Evolutionary conservation across 139 green algal genomes (phyloP), one percentile per base, ranked within the genome.

Genomic region (Chlamydomonas schloesseri): DNA sequence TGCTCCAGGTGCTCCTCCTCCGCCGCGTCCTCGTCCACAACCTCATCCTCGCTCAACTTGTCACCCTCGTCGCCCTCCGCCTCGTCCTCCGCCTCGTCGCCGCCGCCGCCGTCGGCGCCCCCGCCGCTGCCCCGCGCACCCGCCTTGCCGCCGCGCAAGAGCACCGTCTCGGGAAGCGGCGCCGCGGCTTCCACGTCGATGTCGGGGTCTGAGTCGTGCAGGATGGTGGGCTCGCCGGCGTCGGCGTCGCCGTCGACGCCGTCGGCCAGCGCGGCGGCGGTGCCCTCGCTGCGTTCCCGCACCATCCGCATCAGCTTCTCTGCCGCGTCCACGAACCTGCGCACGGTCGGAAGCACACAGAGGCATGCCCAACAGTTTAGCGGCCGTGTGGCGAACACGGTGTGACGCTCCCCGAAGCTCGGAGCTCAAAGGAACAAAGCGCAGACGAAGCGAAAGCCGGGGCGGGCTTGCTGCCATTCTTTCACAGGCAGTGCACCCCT

Each of bases 1-100:
- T 84, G 78, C 29, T 74, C 78, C 3, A 84, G 31, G 33, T 84
- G 78, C 62, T 73, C 76, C 2, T 83, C 76, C 23, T 62, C 34
- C 24, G 60, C 76, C 8, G 73, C 76, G 13, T 73, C 36, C 8
- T 83, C 76, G 13, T 73, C 36, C 37, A 64, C 60, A 2, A 33
- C 36, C 24, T 58, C 76, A 34, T 60, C 37, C 15, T 28, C 36
- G 36, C 15, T 37, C 42, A 28, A 37, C 42, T 23, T 28, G 17
- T 28, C 36, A 26, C 15, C 62, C 42, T 28, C 57, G 23, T 0
- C 5, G 75, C 57, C 36, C 11, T 8, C 24, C 3, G 33, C 24
- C 9, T 21, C 3, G 33, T 21, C 31, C 29, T 28, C 31, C 58
- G 8, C 15, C 29, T 23, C n/a, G 11, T 24, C 37, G 37, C 37